phyloP scores from a whole-genome alignment of 108 stramenopile genomes.

The Fragilariopsis cylindrus region DNA sequence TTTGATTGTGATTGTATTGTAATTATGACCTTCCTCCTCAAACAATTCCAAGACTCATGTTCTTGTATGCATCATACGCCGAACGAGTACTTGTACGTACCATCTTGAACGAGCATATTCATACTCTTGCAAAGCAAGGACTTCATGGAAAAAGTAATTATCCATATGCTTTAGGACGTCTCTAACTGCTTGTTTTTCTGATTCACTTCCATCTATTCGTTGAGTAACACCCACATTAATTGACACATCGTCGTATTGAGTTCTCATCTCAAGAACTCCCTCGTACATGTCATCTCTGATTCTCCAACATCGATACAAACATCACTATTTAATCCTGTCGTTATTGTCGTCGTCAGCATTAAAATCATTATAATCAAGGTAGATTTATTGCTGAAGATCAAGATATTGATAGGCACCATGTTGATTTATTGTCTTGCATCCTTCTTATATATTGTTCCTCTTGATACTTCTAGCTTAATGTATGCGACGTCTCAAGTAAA shows the following conservation, averaged over 20 bases:
- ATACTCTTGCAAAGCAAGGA: constrained; percentile 65
- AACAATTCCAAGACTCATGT: neutral
- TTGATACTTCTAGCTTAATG: too few relatives aligned
- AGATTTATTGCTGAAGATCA: too few relatives aligned
- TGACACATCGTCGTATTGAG: constrained; percentile 20
- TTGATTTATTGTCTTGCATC: too few relatives aligned
- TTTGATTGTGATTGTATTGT: neutral
- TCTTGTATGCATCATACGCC: neutral
- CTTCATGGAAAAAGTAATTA: constrained; percentile 68
- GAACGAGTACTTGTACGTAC: constrained; percentile 30
- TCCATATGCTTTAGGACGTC: constrained; percentile 57
- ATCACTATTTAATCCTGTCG: constrained; percentile 1
- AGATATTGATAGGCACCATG: too few relatives aligned
- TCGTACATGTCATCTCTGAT: constrained; percentile 12
- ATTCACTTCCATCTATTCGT: constrained; percentile 56
- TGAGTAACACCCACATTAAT: constrained; percentile 44
- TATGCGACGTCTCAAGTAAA: too few relatives aligned
- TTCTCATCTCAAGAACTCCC: constrained; percentile 13
- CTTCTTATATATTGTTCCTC: too few relatives aligned
- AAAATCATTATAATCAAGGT: too few relatives aligned
- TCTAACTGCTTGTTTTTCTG: constrained; percentile 50
- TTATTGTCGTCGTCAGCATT: neutral
- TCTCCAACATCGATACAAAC: constrained; percentile 19
- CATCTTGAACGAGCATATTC: constrained; percentile 56
- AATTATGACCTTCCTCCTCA: neutral